phyloP scores from a whole-genome alignment of 768 basidiomycete species.

The Cyclocybe cylindracea region DNA sequence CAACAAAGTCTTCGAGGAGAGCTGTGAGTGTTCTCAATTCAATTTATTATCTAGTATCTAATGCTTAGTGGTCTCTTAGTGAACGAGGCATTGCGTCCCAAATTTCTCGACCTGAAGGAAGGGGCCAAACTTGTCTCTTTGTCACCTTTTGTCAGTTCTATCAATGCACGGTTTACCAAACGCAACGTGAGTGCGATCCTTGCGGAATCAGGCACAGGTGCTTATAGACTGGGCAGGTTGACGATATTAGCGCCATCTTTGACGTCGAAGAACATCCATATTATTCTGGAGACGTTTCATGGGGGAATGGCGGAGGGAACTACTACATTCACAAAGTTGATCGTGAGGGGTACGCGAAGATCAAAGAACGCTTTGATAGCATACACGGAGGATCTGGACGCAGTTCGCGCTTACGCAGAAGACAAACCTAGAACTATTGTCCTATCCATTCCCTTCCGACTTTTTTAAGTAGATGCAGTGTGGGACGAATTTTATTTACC shows the following conservation, averaged over 20 bases:
- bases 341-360: slow-evolving; percentile 65
- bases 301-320: slow-evolving; percentile 70
- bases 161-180: slow-evolving; percentile 77
- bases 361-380: slow-evolving; percentile 57
- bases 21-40: slow-evolving; percentile 49
- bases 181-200: slow-evolving; percentile 61
- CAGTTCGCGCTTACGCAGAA: slow-evolving; percentile 31
- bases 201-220: not conserved
- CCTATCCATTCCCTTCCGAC: not conserved
- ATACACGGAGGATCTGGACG: slow-evolving; percentile 32
- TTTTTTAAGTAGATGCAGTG: slow-evolving; percentile 1
- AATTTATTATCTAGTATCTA: not conserved
- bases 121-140: slow-evolving; percentile 89
- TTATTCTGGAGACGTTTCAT: slow-evolving; percentile 76
- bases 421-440: slow-evolving; percentile 9
- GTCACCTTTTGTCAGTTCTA: slow-evolving; percentile 77
- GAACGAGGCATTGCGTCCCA: slow-evolving; percentile 83
- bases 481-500: too few species aligned
- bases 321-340: slow-evolving; percentile 82
- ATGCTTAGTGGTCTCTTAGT: slow-evolving; percentile 43
- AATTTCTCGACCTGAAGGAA: slow-evolving; percentile 94
- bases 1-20: slow-evolving; percentile 81
- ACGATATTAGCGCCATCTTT: slow-evolving; percentile 83
- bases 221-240: slow-evolving; percentile 43
- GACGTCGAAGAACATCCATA: slow-evolving; percentile 71